A percentile compares a stretch with the other conserved stretches of the same genome.
These are phyloP conservation scores for Madurella mycetomatis DNA, from an alignment of 2,329 filamentous ascomycete species.

Conservation along the genomic window DNA sequence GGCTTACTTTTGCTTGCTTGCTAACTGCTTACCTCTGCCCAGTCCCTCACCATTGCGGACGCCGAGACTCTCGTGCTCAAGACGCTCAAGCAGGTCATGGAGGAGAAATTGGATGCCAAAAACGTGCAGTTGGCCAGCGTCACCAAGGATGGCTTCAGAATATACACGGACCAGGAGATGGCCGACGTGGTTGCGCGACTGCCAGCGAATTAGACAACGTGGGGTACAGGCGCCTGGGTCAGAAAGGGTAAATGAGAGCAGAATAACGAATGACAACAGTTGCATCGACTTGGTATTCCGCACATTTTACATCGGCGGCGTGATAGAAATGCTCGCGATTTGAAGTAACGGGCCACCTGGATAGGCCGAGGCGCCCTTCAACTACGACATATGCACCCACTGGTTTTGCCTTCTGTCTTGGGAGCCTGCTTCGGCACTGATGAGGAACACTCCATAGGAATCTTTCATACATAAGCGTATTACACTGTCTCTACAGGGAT, in stretches of 20 bases:
- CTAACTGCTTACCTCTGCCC: slow-evolving; percentile 1
- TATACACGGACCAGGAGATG: slow-evolving; percentile 99
- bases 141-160: slow-evolving; percentile 96
- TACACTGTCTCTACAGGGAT: no score
- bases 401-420: no score
- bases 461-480: no score
- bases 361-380: no score
- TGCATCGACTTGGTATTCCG: neutral
- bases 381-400: no score
- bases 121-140: slow-evolving; percentile 98
- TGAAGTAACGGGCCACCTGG: no score
- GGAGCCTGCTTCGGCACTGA: no score
- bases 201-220: slow-evolving; percentile 52
- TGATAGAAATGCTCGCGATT: neutral
- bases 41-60: slow-evolving; percentile 86
- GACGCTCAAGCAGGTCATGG: slow-evolving; percentile 99
- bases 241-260: neutral
- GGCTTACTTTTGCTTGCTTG: neutral
- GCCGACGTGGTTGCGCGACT: slow-evolving; percentile 82
- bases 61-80: slow-evolving; percentile 94
- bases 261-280: neutral
- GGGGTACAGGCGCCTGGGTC: neutral
- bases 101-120: slow-evolving; percentile 98
- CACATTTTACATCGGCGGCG: neutral
- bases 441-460: no score